Base-by-base conservation (phyloP, 1,139 yeast species). In the Lodderomyces orthopsilosis region DNA sequence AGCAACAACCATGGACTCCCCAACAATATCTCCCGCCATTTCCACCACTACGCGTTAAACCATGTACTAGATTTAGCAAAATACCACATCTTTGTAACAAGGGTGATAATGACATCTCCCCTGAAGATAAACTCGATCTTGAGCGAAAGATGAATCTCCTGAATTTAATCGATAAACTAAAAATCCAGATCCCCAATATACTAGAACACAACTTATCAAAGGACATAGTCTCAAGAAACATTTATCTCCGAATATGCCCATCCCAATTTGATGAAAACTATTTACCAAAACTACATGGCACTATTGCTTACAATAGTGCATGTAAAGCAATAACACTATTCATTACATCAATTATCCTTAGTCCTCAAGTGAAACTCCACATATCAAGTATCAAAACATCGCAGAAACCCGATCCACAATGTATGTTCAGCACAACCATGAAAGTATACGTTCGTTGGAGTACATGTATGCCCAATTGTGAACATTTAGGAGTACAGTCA, bases 241-340 rank as follows among this genome's bases (percentile, higher is more conserved):
- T 88, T 7, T 61, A 71, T n/a, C 67, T 88, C 22, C 65, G 86
- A 28, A 63, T 88, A 3, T 71, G 85, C 44, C 95, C 95, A 0
- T 74, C 77, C 2, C 75, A 82, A 46, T 65, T 70, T 43, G 66
- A 67, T 43, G 74, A 65, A 43, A 51, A 82, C 1, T 76, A 75
- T 48, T 58, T 83, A 19, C 93, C 95, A 3, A 65, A 69, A 12
- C 66, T 86, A 26, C 74, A 74, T 43, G 95, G 95, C 2, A 69
- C 68, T 26, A 70, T 71, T 5, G 71, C 85, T 7, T 84, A 83
- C 59, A 70, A 70, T 41, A 70, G 85, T 2, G 63, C 81, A 1
- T 59, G 74, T 40, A 78, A 77, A 52, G 73, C 86, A 1, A 57
- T 83, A 2, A 83, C 81, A 53, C 52, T 82, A 37, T 60, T 80